Conservation (phyloP, 2,329 filamentous ascomycete species). For the Intubia oerlemansii region DNA sequence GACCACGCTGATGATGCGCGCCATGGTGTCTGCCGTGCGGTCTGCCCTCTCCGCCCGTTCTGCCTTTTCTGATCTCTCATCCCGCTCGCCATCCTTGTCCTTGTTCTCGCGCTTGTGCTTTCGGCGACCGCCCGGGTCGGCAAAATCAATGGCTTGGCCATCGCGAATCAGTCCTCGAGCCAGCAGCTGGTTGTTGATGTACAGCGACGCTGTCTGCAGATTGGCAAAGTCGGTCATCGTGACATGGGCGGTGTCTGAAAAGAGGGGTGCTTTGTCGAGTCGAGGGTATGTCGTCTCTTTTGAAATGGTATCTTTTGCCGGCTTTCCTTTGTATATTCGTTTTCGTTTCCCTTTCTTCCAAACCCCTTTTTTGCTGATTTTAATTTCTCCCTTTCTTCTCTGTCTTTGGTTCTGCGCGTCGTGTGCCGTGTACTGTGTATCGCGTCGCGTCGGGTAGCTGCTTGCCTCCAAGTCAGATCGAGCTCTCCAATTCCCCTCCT, state of each 20-base stretch:
- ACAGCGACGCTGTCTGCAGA: slow-evolving; percentile 43
- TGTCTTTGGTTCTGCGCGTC: too few relatives aligned
- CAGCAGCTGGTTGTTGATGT: slow-evolving; percentile 52
- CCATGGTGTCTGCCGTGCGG: slow-evolving; percentile 31
- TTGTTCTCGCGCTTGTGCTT: too few relatives aligned
- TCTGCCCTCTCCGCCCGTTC: neutral
- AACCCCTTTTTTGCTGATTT: too few relatives aligned
- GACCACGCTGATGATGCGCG: slow-evolving; percentile 73
- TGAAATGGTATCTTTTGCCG: neutral
- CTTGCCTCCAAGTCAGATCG: too few relatives aligned
- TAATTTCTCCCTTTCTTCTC: too few relatives aligned
- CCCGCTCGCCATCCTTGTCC: too few relatives aligned
- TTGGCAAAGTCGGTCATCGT: slow-evolving; percentile 37
- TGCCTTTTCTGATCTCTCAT: neutral
- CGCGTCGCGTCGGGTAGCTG: too few relatives aligned
- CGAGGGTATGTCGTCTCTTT: neutral
- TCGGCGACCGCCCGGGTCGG: slow-evolving; percentile 44
- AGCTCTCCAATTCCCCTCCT: too few relatives aligned
- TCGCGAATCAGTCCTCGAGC: slow-evolving; percentile 43
- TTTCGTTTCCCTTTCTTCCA: neutral
- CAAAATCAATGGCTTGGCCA: slow-evolving; percentile 66
- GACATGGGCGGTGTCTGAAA: neutral
- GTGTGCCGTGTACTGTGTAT: too few relatives aligned
- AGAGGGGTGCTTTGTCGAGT: neutral
- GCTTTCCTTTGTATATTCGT: neutral